Evolutionary conservation across 2,329 filamentous ascomycete species (phyloP).

Genomic region (Neonectria sp.): DNA sequence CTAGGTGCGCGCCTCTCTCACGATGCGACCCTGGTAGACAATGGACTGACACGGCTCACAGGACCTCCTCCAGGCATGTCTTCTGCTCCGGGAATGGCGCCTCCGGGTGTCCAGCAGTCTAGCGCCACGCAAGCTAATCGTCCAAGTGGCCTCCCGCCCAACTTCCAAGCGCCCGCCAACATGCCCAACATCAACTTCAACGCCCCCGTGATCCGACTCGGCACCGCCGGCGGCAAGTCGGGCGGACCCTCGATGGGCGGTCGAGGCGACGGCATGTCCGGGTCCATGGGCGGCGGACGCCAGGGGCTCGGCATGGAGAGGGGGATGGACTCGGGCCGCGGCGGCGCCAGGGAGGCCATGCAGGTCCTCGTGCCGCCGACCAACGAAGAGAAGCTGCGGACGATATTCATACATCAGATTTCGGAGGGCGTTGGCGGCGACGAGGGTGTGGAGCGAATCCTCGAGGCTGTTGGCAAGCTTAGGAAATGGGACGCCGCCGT

Average conservation of each 20-base stretch:
- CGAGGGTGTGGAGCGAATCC: conserved; percentile 82
- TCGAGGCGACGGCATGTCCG: conserved; percentile 58
- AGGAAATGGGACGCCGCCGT: conserved; percentile 88
- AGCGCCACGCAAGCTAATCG: conserved; percentile 83
- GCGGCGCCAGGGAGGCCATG: conserved; percentile 76
- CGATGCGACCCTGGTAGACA: background rate
- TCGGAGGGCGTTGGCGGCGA: conserved; percentile 84
- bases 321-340: conserved; percentile 76
- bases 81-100: conserved; percentile 83
- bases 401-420: conserved; percentile 90
- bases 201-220: conserved; percentile 94
- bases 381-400: conserved; percentile 90
- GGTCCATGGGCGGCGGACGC: conserved; percentile 55
- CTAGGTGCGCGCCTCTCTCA: conserved; percentile 73
- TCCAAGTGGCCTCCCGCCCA: conserved; percentile 84
- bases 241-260: conserved; percentile 56
- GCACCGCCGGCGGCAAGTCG: conserved; percentile 81
- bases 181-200: conserved; percentile 99
- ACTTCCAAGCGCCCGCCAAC: conserved; percentile 90
- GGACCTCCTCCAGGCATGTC: conserved; percentile 86
- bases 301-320: conserved; percentile 74
- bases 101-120: conserved; percentile 83
- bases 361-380: conserved; percentile 85
- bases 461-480: conserved; percentile 83
- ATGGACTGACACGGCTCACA: conserved; percentile 51